These are phyloP conservation scores for Rhododendron kiyosumense DNA, from an alignment of 148 eudicot genomes.

Conservation along the genomic window DNA sequence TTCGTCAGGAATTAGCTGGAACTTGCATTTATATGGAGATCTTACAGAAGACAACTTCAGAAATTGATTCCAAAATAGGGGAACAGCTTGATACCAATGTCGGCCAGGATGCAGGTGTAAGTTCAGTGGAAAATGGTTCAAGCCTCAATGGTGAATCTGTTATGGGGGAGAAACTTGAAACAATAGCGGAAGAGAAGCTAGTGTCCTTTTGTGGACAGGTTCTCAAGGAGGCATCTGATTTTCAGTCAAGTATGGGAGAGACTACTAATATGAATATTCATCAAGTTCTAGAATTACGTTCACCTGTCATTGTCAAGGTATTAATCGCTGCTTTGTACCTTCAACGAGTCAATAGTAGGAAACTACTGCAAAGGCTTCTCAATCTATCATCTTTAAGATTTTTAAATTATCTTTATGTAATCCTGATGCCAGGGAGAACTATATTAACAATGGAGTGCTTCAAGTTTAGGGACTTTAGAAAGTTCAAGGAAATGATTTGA, in stretches of 20 bases:
- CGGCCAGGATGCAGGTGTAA: slow-evolving; percentile 4
- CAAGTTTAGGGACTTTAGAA: neutral
- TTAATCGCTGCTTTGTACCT: neutral
- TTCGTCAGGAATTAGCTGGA: slow-evolving; percentile 88
- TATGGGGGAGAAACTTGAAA: slow-evolving; percentile 51
- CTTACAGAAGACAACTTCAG: slow-evolving; percentile 79
- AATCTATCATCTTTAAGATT: neutral
- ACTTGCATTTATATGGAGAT: slow-evolving; percentile 85
- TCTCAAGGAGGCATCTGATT: slow-evolving; percentile 90
- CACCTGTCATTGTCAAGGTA: slow-evolving; percentile 92
- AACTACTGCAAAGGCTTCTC: neutral
- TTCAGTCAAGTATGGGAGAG: slow-evolving; percentile 74
- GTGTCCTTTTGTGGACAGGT: slow-evolving; percentile 87
- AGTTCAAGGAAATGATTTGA: neutral
- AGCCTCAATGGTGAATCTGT: slow-evolving; percentile 16
- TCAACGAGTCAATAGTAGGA: neutral
- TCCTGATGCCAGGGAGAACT: neutral
- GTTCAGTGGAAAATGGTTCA: slow-evolving; percentile 14
- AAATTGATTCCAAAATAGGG: slow-evolving; percentile 25
- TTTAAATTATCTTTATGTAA: neutral
- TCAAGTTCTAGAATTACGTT: slow-evolving; percentile 86
- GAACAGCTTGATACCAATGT: slow-evolving; percentile 13
- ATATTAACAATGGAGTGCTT: neutral
- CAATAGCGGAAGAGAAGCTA: slow-evolving; percentile 79
- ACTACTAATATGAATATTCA: slow-evolving; percentile 82